Evolutionary conservation across 495 filamentous ascomycete species (phyloP).

Genomic region (Sporormia fimetaria): DNA sequence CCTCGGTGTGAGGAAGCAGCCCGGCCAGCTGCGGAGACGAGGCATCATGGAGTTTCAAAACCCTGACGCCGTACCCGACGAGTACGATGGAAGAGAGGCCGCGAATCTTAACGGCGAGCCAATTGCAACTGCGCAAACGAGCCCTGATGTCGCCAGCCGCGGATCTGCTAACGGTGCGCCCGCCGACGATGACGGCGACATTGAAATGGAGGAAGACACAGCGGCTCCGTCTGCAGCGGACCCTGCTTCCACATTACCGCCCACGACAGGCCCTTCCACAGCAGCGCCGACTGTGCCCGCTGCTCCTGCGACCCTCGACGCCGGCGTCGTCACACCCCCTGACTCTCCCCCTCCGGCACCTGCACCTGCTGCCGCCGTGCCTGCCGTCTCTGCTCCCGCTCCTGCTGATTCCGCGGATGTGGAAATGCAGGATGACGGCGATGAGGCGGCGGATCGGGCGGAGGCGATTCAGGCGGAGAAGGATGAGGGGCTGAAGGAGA

Average conservation of each 20-base stretch:
- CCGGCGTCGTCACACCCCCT: slow-evolving; percentile 19
- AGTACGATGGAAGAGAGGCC: slow-evolving; percentile 5
- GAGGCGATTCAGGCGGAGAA: not conserved
- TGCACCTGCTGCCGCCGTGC: not conserved
- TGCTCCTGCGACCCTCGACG: not conserved
- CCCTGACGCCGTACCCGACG: slow-evolving; percentile 48
- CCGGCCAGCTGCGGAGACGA: slow-evolving; percentile 44
- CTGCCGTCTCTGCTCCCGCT: slow-evolving; percentile 15
- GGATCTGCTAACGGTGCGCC: slow-evolving; percentile 9
- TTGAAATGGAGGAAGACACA: slow-evolving; percentile 22
- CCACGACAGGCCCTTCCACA: not conserved
- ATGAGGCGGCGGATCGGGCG: not conserved
- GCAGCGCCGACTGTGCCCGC: slow-evolving; percentile 3
- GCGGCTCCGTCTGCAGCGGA: not conserved
- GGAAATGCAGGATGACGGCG: too few relatives aligned
- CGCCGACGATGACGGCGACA: slow-evolving; percentile 23
- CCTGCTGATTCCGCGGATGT: slow-evolving; percentile 2
- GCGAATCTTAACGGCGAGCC: slow-evolving; percentile 19
- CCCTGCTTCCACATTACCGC: not conserved
- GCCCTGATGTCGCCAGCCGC: slow-evolving; percentile 7
- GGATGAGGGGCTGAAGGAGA: slow-evolving; percentile 13
- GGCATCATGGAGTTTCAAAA: slow-evolving; percentile 65
- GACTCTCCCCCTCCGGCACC: slow-evolving; percentile 17
- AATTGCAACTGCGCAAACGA: slow-evolving; percentile 4
- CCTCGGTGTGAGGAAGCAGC: slow-evolving; percentile 58